Percentiles rank a stretch among this genome's conserved stretches.
Conservation (phyloP, 768 basidiomycete genomes). For the Naganishia friedmannii region DNA sequence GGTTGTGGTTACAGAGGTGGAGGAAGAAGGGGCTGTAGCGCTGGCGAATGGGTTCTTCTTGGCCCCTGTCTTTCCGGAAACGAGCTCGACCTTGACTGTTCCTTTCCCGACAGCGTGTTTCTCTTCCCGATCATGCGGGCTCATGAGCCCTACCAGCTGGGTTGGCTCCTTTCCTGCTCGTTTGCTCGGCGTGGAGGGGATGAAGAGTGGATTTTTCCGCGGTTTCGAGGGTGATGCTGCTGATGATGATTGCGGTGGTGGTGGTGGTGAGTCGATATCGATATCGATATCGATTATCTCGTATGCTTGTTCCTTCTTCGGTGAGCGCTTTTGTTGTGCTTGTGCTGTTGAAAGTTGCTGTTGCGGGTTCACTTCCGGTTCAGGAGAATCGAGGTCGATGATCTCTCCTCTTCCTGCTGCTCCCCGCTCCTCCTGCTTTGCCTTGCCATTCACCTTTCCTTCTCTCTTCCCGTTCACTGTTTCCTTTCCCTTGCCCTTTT, state of each 20-base stretch:
- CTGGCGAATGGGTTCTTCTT: neutral
- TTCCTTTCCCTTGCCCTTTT: neutral
- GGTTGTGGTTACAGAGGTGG: too few species aligned
- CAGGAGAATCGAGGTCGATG: conserved; percentile 11
- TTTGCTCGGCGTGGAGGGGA: conserved; percentile 9
- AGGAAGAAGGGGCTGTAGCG: too few species aligned
- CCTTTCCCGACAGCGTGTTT: neutral
- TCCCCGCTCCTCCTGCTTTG: too few species aligned
- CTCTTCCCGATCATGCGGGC: neutral
- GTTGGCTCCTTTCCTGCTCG: neutral
- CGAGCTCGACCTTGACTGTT: neutral
- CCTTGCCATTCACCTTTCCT: neutral
- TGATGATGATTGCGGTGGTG: too few species aligned
- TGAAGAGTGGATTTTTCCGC: neutral
- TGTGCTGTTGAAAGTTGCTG: neutral
- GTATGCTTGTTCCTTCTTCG: neutral
- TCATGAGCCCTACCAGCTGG: conserved; percentile 5
- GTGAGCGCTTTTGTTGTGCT: neutral
- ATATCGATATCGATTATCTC: neutral
- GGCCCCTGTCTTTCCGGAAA: neutral
- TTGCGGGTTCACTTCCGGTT: neutral
- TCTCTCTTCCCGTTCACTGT: too few species aligned
- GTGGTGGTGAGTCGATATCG: neutral
- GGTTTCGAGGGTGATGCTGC: too few species aligned
- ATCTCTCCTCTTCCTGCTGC: neutral